Evolutionary conservation across 2,329 filamentous ascomycete species (phyloP), one percentile per base, ranked within the genome.

Genomic region (Paracorniculantispora psalliotae): DNA sequence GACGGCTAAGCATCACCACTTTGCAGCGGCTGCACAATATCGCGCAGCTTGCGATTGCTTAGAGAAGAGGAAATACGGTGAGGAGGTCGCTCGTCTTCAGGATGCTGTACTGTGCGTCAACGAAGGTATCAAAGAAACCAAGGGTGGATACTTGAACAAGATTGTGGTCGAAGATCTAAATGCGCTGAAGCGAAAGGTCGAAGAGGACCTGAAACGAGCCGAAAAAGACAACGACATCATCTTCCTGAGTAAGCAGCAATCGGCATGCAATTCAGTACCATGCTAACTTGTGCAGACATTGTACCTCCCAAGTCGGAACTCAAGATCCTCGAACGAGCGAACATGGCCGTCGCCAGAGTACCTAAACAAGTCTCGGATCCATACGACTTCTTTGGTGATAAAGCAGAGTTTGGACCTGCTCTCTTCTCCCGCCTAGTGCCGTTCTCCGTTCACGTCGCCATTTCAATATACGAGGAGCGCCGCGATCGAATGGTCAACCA

Each of bases 161-260:
- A 79, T 84, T 0, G 91, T 99, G 0, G 77, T 90, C 3, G 88
- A 88, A 1, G 94, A 97, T 71, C 76, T 99, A 28, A 89, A 91
- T 58, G 89, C 86, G 0, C 74, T 99, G 60, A 96, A 96, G 76
- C 87, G 81, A 61, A 87, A 88, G 61, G 89, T 96, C 0, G 83
- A 88, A 35, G 92, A 96, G 66, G 92, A 97, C 64, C 69, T 99
- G 64, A 96, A 96, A 74, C 81, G 93, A 49, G 92, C 93, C 0
- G 93, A 97, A 71, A 96, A 91, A 72, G 94, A 99, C 69, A 99
- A 99, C 65, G 93, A 99, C 71, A 80, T 96, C 66, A 97, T 99
- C 17, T 99, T 97, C 70, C 78, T 97, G 2, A 84, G 87, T 87
- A 75, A 65, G 82, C 73, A n/a, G n/a, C 30, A 26, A 26, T 17